phyloP scores from a whole-genome alignment of 2,329 filamentous ascomycete species.

The Fusarium sp. region DNA sequence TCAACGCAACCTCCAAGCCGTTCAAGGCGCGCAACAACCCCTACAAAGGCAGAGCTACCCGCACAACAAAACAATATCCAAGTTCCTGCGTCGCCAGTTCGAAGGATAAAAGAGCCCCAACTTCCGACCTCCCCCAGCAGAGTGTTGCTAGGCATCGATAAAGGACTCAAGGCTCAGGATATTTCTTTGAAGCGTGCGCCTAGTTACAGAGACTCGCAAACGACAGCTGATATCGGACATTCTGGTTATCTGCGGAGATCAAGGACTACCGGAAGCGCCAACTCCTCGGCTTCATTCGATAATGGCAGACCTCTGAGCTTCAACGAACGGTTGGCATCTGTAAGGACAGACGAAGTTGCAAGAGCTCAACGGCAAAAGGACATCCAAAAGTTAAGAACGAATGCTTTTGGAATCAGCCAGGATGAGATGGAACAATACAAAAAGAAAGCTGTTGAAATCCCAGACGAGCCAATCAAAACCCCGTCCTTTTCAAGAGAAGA shows the following conservation, averaged over 20 bases:
- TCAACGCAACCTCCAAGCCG: constrained; percentile 38
- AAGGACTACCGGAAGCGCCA: constrained; percentile 52
- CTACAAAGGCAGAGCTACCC: constrained; percentile 39
- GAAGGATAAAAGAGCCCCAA: constrained; percentile 61
- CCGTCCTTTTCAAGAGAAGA: constrained; percentile 73
- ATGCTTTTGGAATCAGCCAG: constrained; percentile 67
- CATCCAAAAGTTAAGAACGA: constrained; percentile 65
- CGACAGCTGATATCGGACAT: constrained; percentile 30
- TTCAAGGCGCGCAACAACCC: constrained; percentile 45
- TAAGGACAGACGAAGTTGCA: constrained; percentile 66
- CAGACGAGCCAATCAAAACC: constrained; percentile 59
- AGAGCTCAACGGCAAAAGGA: constrained; percentile 63
- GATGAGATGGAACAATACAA: constrained; percentile 72
- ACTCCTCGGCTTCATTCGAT: constrained; percentile 42
- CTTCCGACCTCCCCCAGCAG: constrained; percentile 81
- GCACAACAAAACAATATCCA: constrained; percentile 64
- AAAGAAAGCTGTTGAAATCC: constrained; percentile 65
- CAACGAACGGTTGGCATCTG: constrained; percentile 85
- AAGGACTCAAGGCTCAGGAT: constrained; percentile 82
- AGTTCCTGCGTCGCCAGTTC: constrained; percentile 81
- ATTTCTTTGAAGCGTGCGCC: constrained; percentile 84
- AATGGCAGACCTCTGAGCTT: constrained; percentile 69
- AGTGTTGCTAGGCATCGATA: constrained; percentile 87
- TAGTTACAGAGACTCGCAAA: constrained; percentile 53
- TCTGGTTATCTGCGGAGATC: constrained; percentile 59